Conservation (phyloP, 2,329 filamentous ascomycete species). For the Aspergillus caelatus region DNA sequence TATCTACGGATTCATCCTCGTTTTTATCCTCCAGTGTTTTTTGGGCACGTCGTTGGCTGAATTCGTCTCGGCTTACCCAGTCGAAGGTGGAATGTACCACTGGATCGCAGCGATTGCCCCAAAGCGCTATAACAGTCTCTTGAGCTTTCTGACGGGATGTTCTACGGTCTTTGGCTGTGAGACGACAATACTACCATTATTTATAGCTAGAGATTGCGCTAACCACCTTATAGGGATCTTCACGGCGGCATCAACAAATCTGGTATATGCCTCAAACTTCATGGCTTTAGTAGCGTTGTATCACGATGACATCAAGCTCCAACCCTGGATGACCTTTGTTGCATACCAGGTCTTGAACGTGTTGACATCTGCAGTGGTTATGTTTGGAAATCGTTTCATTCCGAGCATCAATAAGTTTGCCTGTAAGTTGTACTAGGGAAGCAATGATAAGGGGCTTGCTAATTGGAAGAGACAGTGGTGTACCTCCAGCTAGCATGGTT, state of each 20-base stretch:
- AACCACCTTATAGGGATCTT: slow-evolving; percentile 45
- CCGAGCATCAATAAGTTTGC: slow-evolving; percentile 50
- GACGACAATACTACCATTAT: neutral
- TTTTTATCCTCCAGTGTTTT: slow-evolving; percentile 52
- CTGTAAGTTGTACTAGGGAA: slow-evolving; percentile 22
- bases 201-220: neutral
- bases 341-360: slow-evolving; percentile 44
- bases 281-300: slow-evolving; percentile 50
- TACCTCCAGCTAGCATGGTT: slow-evolving; percentile 54
- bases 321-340: slow-evolving; percentile 54
- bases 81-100: slow-evolving; percentile 55
- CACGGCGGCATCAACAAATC: slow-evolving; percentile 49
- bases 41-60: slow-evolving; percentile 51
- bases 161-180: slow-evolving; percentile 46
- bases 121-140: slow-evolving; percentile 38
- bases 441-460: neutral
- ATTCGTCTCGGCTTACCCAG: slow-evolving; percentile 53
- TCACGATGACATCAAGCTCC: slow-evolving; percentile 41
- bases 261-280: slow-evolving; percentile 48
- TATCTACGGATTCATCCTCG: slow-evolving; percentile 56
- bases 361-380: slow-evolving; percentile 48
- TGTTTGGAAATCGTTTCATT: slow-evolving; percentile 53
- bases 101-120: slow-evolving; percentile 55
- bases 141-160: slow-evolving; percentile 53
- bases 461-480: slow-evolving; percentile 31